phyloP scores from a whole-genome alignment of 306 rosid genomes.

The Fagus sylvatica region DNA sequence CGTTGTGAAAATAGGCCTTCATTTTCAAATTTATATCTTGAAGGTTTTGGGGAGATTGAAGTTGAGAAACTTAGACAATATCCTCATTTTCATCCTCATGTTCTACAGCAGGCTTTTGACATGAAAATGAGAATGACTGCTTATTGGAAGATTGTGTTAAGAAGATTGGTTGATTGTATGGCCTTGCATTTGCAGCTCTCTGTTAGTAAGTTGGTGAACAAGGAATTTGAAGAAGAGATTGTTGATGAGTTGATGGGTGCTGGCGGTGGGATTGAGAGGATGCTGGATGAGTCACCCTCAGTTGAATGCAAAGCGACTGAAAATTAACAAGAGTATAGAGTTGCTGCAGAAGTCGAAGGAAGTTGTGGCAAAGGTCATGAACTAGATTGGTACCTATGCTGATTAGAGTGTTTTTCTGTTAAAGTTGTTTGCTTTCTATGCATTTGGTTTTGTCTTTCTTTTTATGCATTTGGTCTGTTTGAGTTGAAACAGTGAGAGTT shows the following conservation, averaged over 20 bases:
- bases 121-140: slow-evolving; percentile 50
- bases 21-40: background rate
- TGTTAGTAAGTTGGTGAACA: slow-evolving; percentile 31
- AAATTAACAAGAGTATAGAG: slow-evolving; percentile 29
- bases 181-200: slow-evolving; percentile 43
- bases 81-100: too few relatives aligned
- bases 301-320: slow-evolving; percentile 39
- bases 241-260: slow-evolving; percentile 25
- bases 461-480: too few relatives aligned
- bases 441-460: too few relatives aligned
- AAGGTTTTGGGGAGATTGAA: slow-evolving; percentile 40
- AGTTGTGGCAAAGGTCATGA: slow-evolving; percentile 25
- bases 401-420: background rate
- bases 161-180: slow-evolving; percentile 41
- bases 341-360: slow-evolving; percentile 40
- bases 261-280: slow-evolving; percentile 46
- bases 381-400: slow-evolving; percentile 26
- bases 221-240: slow-evolving; percentile 44
- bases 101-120: slow-evolving; percentile 46
- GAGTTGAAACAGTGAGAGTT: too few relatives aligned
- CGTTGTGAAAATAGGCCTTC: accelerated
- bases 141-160: slow-evolving; percentile 51
- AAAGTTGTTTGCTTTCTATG: too few relatives aligned
- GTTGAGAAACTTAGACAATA: slow-evolving; percentile 27
- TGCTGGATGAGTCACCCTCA: slow-evolving; percentile 48